Evolutionary conservation across 257 asterid species (phyloP).

Genomic region (Penstemon davidsonii): DNA sequence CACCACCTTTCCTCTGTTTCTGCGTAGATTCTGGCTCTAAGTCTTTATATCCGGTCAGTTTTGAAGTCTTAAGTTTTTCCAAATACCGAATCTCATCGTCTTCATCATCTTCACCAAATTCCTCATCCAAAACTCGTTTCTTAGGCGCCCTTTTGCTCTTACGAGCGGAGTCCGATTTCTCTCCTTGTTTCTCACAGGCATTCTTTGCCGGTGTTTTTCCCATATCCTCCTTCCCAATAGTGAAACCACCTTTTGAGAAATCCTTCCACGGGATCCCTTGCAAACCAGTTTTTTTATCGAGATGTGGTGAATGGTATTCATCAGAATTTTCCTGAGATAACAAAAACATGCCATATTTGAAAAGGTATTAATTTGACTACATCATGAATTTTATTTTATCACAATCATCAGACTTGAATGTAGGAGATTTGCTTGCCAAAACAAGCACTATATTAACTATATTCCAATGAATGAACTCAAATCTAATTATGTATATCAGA

Average conservation of each 20-base stretch:
- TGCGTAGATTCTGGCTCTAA: slow-evolving; percentile 50
- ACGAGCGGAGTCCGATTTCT: slow-evolving; percentile 72
- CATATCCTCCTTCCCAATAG: slow-evolving; percentile 51
- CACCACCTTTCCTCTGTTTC: slow-evolving; percentile 36
- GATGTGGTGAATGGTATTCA: slow-evolving; percentile 44
- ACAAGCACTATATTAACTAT: slow-evolving; percentile 14
- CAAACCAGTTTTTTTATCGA: slow-evolving; percentile 49
- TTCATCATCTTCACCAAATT: slow-evolving; percentile 73
- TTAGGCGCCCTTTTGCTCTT: slow-evolving; percentile 87
- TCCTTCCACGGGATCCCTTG: slow-evolving; percentile 70
- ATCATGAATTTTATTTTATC: slow-evolving; percentile 24
- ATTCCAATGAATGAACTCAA: slow-evolving; percentile 20
- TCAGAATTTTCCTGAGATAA: slow-evolving; percentile 61
- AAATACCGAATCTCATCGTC: slow-evolving; percentile 90
- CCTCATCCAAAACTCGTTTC: slow-evolving; percentile 69
- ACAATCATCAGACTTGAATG: slow-evolving; percentile 34
- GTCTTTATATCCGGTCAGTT: slow-evolving; percentile 48
- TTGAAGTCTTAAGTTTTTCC: slow-evolving; percentile 80
- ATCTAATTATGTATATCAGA: slow-evolving; percentile 2
- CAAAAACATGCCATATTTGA: slow-evolving; percentile 29
- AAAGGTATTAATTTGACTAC: slow-evolving; percentile 19
- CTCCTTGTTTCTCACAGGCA: slow-evolving; percentile 50
- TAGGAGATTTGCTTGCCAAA: slow-evolving; percentile 36
- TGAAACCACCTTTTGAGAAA: slow-evolving; percentile 50
- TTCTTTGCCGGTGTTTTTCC: slow-evolving; percentile 45